Percentiles rank a stretch among this genome's conserved stretches.
Conservation (phyloP, 2,329 filamentous ascomycete species). For the Trichoderma koningii region DNA sequence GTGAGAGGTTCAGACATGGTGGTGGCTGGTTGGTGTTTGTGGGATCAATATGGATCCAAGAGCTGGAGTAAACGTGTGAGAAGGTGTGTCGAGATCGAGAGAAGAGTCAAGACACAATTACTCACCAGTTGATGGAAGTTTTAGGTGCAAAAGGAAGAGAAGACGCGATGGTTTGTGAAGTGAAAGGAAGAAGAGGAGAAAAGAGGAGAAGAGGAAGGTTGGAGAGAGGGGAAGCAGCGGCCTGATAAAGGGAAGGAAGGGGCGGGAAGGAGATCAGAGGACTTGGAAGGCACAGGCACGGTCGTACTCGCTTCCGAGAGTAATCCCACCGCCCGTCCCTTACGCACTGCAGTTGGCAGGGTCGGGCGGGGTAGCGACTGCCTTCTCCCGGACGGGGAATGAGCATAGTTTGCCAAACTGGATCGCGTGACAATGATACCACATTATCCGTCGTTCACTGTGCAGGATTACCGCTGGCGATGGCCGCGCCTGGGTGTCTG, state of each 20-base stretch:
- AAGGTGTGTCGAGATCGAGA: neutral
- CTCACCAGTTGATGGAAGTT: constrained; percentile 5
- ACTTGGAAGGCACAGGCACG: neutral
- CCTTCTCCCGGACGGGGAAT: constrained; percentile 20
- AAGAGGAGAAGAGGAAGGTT: constrained; percentile 31
- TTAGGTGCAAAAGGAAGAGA: neutral
- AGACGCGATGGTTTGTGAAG: constrained; percentile 33
- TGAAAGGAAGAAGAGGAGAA: constrained; percentile 29
- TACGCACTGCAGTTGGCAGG: constrained; percentile 38
- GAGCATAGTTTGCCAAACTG: neutral
- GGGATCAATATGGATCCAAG: constrained; percentile 8
- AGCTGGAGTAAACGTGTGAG: constrained; percentile 15
- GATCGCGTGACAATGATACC: constrained; percentile 29
- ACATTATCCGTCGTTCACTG: neutral
- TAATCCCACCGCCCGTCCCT: constrained; percentile 29
- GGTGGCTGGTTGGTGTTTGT: constrained; percentile 30
- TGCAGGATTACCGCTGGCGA: constrained; percentile 1
- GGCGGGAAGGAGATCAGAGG: too few relatives aligned
- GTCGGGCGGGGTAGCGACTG: constrained; percentile 48
- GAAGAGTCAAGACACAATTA: neutral
- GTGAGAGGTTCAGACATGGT: constrained; percentile 60
- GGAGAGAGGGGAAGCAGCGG: constrained; percentile 35
- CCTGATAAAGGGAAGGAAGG: constrained; percentile 38
- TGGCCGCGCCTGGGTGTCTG: neutral
- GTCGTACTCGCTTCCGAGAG: constrained; percentile 21